Conservation (phyloP, 2,329 filamentous ascomycete species). For the Ilyonectria sp. region DNA sequence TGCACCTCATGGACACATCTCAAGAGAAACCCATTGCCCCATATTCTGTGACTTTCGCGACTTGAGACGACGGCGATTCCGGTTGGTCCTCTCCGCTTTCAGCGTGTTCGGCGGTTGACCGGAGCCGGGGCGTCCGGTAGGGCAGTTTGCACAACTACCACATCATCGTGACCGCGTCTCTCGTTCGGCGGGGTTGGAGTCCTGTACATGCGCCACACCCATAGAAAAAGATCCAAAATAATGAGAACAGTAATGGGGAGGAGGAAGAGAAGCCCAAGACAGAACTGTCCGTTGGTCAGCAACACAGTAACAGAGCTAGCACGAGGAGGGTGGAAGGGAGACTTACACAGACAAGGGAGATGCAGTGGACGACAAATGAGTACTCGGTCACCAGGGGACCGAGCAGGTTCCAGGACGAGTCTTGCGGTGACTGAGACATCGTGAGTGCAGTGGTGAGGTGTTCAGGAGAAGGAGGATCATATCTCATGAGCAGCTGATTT, state of each 20-base stretch:
- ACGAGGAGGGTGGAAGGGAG: slow-evolving; percentile 13
- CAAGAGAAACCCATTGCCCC: too few species aligned
- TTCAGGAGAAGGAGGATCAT: slow-evolving; percentile 42
- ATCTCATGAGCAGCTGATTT: slow-evolving; percentile 41
- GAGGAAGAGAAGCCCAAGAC: slow-evolving; percentile 62
- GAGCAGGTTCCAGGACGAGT: slow-evolving; percentile 46
- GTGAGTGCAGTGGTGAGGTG: slow-evolving; percentile 32
- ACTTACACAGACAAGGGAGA: slow-evolving; percentile 58
- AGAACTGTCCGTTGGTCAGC: slow-evolving; percentile 52
- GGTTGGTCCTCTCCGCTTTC: too few species aligned
- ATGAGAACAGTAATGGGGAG: slow-evolving; percentile 65
- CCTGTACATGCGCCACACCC: slow-evolving; percentile 62
- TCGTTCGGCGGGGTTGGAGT: slow-evolving; percentile 33
- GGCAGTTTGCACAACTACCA: too few species aligned
- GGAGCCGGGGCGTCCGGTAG: too few species aligned
- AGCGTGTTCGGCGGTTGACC: too few species aligned
- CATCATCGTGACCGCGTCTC: too few species aligned
- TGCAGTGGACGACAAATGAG: slow-evolving; percentile 52
- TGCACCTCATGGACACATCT: too few species aligned
- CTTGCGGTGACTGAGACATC: slow-evolving; percentile 47
- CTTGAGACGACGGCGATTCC: too few species aligned
- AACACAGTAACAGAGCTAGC: slow-evolving; percentile 21
- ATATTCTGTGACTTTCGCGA: too few species aligned
- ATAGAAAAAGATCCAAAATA: slow-evolving; percentile 66
- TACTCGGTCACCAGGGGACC: slow-evolving; percentile 49